A percentile compares a stretch with the other conserved stretches of the same genome.
Evolutionary conservation across 495 filamentous ascomycete species (phyloP).

Genomic region (Xanthoparmelia taractica): DNA sequence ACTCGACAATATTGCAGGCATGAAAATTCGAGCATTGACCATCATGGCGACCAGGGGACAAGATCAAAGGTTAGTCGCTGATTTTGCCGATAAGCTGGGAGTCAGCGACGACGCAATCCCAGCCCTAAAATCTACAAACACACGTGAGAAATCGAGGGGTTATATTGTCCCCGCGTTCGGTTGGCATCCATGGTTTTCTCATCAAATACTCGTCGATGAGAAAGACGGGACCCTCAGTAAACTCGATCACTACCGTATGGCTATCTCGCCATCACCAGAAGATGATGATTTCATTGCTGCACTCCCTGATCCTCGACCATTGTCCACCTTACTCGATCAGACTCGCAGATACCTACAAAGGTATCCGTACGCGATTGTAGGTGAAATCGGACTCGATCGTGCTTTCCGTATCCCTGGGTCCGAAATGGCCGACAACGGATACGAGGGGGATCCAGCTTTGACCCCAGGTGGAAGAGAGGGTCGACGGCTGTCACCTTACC

Average conservation of each 20-base stretch:
- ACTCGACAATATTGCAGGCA: constrained; percentile 55
- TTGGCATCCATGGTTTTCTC: constrained; percentile 99
- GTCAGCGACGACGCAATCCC: constrained; percentile 27
- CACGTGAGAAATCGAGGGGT: constrained; percentile 25
- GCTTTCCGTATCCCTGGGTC: constrained; percentile 70
- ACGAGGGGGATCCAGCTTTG: constrained; percentile 43
- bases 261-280: constrained; percentile 54
- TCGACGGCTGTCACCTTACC: constrained; percentile 60
- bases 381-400: constrained; percentile 84
- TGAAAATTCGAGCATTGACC: constrained; percentile 71
- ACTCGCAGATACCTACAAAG: constrained; percentile 54
- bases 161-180: constrained; percentile 75
- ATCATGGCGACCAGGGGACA: constrained; percentile 83
- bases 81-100: constrained; percentile 49
- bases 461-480: constrained; percentile 84
- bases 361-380: constrained; percentile 66
- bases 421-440: constrained; percentile 48
- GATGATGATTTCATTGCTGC: constrained; percentile 50
- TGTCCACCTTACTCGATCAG: constrained; percentile 58
- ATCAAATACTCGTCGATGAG: constrained; percentile 70
- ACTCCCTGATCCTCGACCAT: constrained; percentile 62
- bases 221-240: constrained; percentile 35
- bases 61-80: constrained; percentile 77
- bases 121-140: constrained; percentile 6
- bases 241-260: constrained; percentile 59